Evolutionary conservation across 2,329 filamentous ascomycete species (phyloP), one percentile per base, ranked within the genome.

Genomic region (Diplodia sapinea): DNA sequence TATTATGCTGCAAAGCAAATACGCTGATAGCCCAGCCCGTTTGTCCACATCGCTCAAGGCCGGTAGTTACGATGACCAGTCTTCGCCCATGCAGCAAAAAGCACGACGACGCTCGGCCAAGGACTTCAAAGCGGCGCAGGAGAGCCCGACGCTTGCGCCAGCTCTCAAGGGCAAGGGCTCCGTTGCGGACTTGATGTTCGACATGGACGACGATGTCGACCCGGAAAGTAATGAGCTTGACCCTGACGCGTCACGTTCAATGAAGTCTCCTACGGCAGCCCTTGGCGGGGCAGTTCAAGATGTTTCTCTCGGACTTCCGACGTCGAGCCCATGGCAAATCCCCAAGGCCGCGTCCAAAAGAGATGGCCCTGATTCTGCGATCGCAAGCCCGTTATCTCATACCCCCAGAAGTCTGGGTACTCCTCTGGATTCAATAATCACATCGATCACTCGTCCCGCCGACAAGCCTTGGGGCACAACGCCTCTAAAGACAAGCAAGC

Each of bases 171-270:
- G 90, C 1, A 93, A 88, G 73, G 85, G 84, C 23, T 94, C 91
- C 0, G 82, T 85, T 1, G 85, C 84, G 47, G 94, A 97, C 72
- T 84, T 97, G 66, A 96, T 97, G 78, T 97, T 97, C 75, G 88
- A 92, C 71, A 97, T 97, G 93, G 94, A 97, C 68, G 93, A 96
- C 47, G 92, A 93, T 52, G 85, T 84, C 67, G 70, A 77, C 17
- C 74, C 40, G n/a, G 57, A 54, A 20, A 63, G 31, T 31, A 31
- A 61, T 23, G 65, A 49, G 15, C 33, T 61, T 26, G 54, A 67
- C 29, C 38, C 61, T n/a, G 31, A 50, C 33, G n/a, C n/a, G 20
- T 26, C 49, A 36, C 51, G 50, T 6, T 36, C 23, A 26, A 12
- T 62, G 5, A 63, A 63, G 31, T 63, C 59, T 51, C 59, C 59